These are phyloP conservation scores for Penicillium sp. DNA, from an alignment of 2,329 filamentous ascomycete species.

Conservation along the genomic window DNA sequence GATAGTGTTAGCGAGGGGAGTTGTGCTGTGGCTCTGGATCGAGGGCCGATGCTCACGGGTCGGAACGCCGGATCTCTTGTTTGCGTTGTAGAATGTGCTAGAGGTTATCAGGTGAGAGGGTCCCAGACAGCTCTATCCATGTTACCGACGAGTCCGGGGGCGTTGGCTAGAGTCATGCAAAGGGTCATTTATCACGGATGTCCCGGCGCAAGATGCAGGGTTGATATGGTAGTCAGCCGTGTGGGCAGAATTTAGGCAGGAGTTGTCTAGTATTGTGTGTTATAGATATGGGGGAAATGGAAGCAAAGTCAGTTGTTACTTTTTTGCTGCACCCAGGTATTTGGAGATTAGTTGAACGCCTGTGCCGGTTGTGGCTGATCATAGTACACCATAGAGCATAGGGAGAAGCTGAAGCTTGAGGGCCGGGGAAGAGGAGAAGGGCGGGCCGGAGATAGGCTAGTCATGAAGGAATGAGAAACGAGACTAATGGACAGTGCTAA, in stretches of 20 bases:
- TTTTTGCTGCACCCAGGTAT: constrained; percentile 7
- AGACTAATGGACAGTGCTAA: constrained; percentile 12
- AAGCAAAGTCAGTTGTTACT: background rate
- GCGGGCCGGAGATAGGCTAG: background rate
- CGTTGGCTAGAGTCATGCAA: constrained; percentile 16
- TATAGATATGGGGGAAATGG: constrained; percentile 2
- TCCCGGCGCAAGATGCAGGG: constrained; percentile 20
- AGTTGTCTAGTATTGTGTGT: background rate
- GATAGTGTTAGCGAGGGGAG: constrained; percentile 2
- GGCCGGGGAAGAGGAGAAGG: constrained; percentile 7
- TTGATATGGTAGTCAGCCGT: constrained; percentile 13
- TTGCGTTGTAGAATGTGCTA: constrained; percentile 6
- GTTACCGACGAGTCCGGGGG: constrained; percentile 14
- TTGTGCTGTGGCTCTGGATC: background rate
- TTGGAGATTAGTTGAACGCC: constrained; percentile 16
- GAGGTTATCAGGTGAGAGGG: background rate
- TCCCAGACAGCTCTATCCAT: constrained; percentile 8
- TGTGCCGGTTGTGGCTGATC: constrained; percentile 22
- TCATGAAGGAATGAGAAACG: background rate
- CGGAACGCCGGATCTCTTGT: constrained; percentile 24
- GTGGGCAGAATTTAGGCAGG: background rate
- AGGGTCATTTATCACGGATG: constrained; percentile 19
- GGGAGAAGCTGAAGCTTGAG: constrained; percentile 10
- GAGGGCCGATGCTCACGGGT: constrained; percentile 8
- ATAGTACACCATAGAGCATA: constrained; percentile 4